phyloP scores from a whole-genome alignment of 257 asterid genomes.

The Catharanthus roseus region DNA sequence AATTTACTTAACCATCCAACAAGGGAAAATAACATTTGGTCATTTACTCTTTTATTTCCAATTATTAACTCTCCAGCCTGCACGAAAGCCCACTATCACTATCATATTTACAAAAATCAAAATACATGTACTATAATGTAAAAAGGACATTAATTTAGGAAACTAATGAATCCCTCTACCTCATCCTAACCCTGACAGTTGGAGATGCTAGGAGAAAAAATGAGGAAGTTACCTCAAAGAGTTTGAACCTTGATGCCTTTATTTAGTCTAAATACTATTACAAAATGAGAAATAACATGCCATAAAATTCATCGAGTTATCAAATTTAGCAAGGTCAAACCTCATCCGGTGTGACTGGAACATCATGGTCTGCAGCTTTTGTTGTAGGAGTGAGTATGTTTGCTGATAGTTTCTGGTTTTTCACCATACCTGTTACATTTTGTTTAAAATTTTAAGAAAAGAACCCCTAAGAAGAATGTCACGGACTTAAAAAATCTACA shows the following conservation, averaged over 20 bases:
- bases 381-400: slow-evolving; percentile 90
- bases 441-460: neutral
- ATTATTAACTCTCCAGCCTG: no score
- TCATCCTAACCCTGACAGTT: neutral
- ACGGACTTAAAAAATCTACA: slow-evolving; percentile 1
- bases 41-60: neutral
- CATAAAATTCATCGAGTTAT: slow-evolving; percentile 8
- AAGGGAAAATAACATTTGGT: neutral
- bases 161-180: neutral
- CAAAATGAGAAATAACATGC: neutral
- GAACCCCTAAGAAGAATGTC: slow-evolving; percentile 3
- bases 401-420: slow-evolving; percentile 64
- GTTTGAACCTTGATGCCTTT: neutral
- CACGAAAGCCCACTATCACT: neutral
- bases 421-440: slow-evolving; percentile 59
- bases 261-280: neutral
- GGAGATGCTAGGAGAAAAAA: neutral
- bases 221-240: neutral
- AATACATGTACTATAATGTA: neutral
- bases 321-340: slow-evolving; percentile 28
- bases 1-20: neutral
- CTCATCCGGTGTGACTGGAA: slow-evolving; percentile 86
- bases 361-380: slow-evolving; percentile 95
- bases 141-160: neutral
- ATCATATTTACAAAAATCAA: no score